Base-by-base conservation (phyloP, 2,329 filamentous ascomycete genomes). In the Gnomoniopsis sp. region DNA sequence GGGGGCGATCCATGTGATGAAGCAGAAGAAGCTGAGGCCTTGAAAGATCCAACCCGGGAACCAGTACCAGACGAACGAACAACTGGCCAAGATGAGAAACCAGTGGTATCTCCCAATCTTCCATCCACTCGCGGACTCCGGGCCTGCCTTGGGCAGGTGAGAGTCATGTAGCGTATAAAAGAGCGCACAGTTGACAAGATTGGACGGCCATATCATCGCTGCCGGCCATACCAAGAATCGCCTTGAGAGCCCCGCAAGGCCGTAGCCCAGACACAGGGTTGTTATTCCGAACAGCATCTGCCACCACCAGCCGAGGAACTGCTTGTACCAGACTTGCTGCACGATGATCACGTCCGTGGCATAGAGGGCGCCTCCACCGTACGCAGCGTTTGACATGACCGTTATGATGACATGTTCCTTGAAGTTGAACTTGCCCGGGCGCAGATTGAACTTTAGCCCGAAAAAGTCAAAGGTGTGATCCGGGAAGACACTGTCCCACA, bases 321-420 rank as follows among this genome's bases (percentile, higher is more conserved):
- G 81, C 30, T 78, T 74, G 63, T 87, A 87, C 65, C 81, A 87
- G 63, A 85, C 67, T 58, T 78, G 73, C 66, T 84, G 81, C 12
- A 80, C 78, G 62, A 73, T 77, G 69, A 77, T 78, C 23, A 79
- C 75, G 59, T 79, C 76, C 0, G 80, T 84, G 12, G 81, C 80
- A 67, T 84, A 85, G n/a, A 85, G 70, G 17, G 77, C 77, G 50
- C 82, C 82, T 38, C 81, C 81, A 38, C 82, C 82, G 61, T 84
- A 84, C 7, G 82, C 82, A 63, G 82, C 80, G 80, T 79, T 62
- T 53, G 58, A n/a, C 84, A 87, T 87, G 68, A 84, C 80, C 23
- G 85, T 82, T 64, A 86, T 84, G 43, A 85, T 72, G 53, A 84
- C 80, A 65, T 86, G 83, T 66, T 86, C 83, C 72, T 86, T 86